Evolutionary conservation across 306 rosid species (phyloP).

Genomic region (Astragalus glycyphyllos): DNA sequence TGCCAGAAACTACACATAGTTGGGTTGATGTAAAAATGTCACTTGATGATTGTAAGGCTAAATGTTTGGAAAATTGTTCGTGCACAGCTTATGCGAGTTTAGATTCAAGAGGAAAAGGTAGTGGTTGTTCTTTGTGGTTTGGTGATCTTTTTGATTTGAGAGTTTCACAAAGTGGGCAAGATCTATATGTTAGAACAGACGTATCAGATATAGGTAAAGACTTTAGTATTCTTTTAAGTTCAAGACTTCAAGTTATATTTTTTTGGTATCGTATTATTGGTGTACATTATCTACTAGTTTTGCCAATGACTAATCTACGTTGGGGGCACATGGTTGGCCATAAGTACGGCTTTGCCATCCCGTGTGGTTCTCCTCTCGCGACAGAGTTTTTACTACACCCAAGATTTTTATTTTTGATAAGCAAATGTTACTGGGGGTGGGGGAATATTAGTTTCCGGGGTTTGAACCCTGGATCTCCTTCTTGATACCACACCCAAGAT

Average conservation of each 20-base stretch:
- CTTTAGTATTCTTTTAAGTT: neutral
- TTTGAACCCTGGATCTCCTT: no score
- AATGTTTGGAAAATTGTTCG: slow-evolving; percentile 31
- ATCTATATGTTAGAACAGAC: slow-evolving; percentile 33
- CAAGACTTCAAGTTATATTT: neutral
- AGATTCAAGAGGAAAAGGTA: neutral
- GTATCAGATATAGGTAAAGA: neutral
- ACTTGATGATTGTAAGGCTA: slow-evolving; percentile 1
- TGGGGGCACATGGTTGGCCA: no score
- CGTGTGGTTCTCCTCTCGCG: no score
- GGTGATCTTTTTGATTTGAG: slow-evolving; percentile 11
- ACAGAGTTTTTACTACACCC: no score
- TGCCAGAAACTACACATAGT: slow-evolving; percentile 40
- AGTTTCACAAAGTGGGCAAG: neutral
- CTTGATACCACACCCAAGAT: no score
- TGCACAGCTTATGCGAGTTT: slow-evolving; percentile 20
- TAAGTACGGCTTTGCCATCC: no score
- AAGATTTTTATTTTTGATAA: no score
- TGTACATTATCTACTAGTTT: no score
- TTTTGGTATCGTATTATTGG: no score
- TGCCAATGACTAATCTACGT: no score
- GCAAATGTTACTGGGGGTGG: no score
- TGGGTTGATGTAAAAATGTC: slow-evolving; percentile 16
- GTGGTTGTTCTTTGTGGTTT: slow-evolving; percentile 31
- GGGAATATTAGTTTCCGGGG: no score